phyloP scores from a whole-genome alignment of 306 rosid genomes.

The Inga laurina region DNA sequence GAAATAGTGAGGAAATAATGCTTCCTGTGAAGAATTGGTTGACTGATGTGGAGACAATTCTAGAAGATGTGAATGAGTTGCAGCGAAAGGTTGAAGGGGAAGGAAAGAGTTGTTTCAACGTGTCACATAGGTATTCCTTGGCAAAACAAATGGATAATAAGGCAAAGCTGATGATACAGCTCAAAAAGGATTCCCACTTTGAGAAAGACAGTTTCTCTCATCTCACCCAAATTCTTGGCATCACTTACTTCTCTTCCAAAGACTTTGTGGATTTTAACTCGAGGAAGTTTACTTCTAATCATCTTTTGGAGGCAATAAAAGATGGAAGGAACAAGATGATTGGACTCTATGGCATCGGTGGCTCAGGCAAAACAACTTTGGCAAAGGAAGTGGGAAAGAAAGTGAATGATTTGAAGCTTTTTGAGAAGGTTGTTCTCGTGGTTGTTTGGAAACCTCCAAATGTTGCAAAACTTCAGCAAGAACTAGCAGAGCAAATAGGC shows the following conservation, averaged over 20 bases:
- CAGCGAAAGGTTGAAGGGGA: not conserved
- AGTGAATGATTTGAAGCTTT: not conserved
- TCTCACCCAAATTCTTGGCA: not conserved
- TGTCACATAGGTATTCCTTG: not conserved
- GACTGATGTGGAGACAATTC: not conserved
- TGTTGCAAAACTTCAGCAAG: not conserved
- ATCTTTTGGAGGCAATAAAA: not conserved
- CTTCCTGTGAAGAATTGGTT: constrained; percentile 2
- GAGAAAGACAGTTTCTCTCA: too few species aligned
- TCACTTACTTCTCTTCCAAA: not conserved
- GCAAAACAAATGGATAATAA: not conserved
- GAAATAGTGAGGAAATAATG: too few species aligned
- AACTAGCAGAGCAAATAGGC: not conserved
- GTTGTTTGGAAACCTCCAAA: not conserved
- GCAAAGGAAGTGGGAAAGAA: not conserved
- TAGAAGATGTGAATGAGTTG: not conserved
- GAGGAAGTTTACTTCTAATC: not conserved
- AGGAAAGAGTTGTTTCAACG: not conserved
- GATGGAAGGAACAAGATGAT: not conserved
- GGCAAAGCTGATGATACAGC: not conserved
- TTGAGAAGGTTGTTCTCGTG: not conserved
- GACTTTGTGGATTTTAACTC: not conserved
- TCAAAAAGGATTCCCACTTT: not conserved
- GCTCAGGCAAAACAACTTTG: constrained; percentile 1
- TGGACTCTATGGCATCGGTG: constrained; percentile 6